Percentiles rank a stretch among this genome's conserved stretches.
Evolutionary conservation across 139 green algal genomes (phyloP).

Genomic region (Volvox africanus): DNA sequence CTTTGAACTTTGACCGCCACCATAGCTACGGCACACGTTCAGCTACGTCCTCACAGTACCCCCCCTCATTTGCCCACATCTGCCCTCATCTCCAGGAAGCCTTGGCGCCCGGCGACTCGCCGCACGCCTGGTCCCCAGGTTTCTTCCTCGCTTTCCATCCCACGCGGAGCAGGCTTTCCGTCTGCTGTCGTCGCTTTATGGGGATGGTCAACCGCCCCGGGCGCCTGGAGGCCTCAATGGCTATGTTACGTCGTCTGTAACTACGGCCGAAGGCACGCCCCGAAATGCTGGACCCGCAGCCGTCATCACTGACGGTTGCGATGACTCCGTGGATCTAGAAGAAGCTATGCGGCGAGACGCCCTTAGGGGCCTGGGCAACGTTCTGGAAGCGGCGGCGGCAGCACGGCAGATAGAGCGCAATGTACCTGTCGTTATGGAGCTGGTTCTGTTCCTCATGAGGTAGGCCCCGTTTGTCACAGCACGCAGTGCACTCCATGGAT

Average conservation of each 20-base stretch:
- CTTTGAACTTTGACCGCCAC: too few species aligned
- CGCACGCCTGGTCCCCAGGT: constrained; percentile 66
- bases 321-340: background rate
- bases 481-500: background rate
- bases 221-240: background rate
- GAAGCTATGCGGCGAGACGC: constrained; percentile 54
- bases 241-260: background rate
- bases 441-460: constrained; percentile 56
- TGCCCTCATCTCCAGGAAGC: constrained; percentile 29
- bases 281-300: background rate
- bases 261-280: background rate
- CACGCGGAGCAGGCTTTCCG: constrained; percentile 48
- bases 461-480: background rate
- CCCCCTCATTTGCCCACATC: too few species aligned
- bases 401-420: constrained; percentile 52
- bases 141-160: constrained; percentile 58
- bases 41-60: constrained; percentile 2
- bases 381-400: constrained; percentile 54
- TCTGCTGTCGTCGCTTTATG: constrained; percentile 52
- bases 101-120: constrained; percentile 56
- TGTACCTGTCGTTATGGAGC: constrained; percentile 13
- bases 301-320: too few species aligned
- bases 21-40: background rate
- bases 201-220: background rate
- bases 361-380: constrained; percentile 50